Evolutionary conservation across 305 asterid species (phyloP), one percentile per base, ranked within the genome.

Genomic region (Fraxinus platypoda): DNA sequence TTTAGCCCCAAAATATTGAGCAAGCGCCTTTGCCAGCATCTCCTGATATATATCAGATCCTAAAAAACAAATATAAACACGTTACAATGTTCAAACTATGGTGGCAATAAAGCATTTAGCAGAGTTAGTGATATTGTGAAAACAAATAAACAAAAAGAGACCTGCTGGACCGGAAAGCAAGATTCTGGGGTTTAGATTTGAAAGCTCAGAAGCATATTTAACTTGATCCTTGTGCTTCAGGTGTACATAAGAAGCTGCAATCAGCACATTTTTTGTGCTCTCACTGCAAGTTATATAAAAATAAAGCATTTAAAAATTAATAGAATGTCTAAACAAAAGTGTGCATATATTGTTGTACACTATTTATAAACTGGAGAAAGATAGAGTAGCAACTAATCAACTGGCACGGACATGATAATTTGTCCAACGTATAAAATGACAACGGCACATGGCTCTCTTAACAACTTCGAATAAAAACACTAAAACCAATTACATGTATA

Each of bases 81-180:
- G 76, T 68, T 25, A 66, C 59, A 75, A 49, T 49, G 26, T 71
- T 74, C 23, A 52, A 9, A 83, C 81, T 78, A 81, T 74, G 79
- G 71, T 74, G 70, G 77, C 73, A 83, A 76, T 49, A 25, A 35
- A 84, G 74, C 75, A 78, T 74, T 59, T 74, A 52, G 80, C 15
- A 25, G 41, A 77, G 76, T 49, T 74, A 75, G 30, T 54, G 77
- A 26, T 35, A 71, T 37, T 8, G 76, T 28, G 35, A 59, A 76
- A 43, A 76, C 2, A 66, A 83, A 73, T 73, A 68, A 73, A 31
- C 31, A 79, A 73, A 74, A 52, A 84, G 84, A 81, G 68, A 93
- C 98, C 98, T 90, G 98, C 95, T 84, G 98, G 97, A 80, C 98
- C 97, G 81, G 94, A 92, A 84, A 94, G 97, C 88, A 93, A 88